Evolutionary conservation across 1,284 basidiomycete species (phyloP), one percentile per base, ranked within the genome.

Genomic region (Papiliotrema terrestris): DNA sequence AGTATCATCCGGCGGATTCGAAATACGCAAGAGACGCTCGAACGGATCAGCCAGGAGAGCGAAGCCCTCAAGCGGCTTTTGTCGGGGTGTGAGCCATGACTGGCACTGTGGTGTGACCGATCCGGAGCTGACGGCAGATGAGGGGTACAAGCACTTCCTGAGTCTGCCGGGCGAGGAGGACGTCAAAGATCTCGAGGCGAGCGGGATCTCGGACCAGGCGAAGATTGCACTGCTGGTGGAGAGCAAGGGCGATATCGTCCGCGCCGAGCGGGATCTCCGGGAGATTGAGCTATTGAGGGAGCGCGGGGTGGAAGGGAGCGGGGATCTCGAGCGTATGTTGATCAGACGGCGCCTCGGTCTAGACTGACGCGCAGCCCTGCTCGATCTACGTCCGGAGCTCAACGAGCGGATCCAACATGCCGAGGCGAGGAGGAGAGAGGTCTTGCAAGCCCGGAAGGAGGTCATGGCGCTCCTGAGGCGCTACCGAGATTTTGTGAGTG

Each of bases 401-500:
- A 45, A 49, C 2, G 41, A 50, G 2, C 62, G 59, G 3, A 42
- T 56, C 2, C 50, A 57, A 36, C 44, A 44, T 19, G 38, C 59
- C 8, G 43, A 56, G 14, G 47, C 26, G 14, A 58, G 59, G 17
- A 23, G 44, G 5, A 47, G 39, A 35, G 57, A 58, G 25, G 25
- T 75, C 2, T 61, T 53, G 13, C 36, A 52, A 35, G 56, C 54
- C 14, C 51, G 68, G 32, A 43, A 51, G 9, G 64, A 67, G 20
- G 67, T 71, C 2, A 56, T 55, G 1, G 49, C 36, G 15, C 59
- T 75, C 2, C 50, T 73, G 11, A 49, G 36, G 43, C 59, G 66
- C 44, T 73, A 75, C 50, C 67, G 59, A 45, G 67, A 70, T 4
- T 72, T 68, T 52, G 73, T 72, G 44, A 56, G 71, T 67, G 6